Evolutionary conservation across 2,329 filamentous ascomycete genomes (phyloP), one percentile per base, ranked within the genome.

Genomic region (Hymenoscyphus infarciens): DNA sequence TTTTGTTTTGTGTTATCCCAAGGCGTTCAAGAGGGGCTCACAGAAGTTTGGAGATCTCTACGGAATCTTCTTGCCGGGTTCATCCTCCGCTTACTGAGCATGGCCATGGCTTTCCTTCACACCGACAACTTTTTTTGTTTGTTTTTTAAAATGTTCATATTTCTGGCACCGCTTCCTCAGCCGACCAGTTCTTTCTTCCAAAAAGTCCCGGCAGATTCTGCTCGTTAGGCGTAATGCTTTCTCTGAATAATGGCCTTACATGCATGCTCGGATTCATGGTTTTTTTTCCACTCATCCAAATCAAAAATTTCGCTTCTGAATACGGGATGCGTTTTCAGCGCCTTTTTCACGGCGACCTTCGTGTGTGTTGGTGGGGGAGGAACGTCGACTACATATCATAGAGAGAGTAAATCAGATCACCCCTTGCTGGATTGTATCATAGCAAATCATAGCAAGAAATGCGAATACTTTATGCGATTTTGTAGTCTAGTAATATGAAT

Each of bases 1-100:
- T 66, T 69, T 68, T 70, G 63, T 67, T 66, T 64, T 68, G 62
- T 66, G 66, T 61, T 67, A 62, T 67, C 64, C 62, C 70, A 35
- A 61, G 70, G 71, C 71, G 71, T 72, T 74, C 67, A 65, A 70
- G 64, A 68, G 68, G 71, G 68, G 68, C 68, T 69, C 62, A 66
- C 64, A 67, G 67, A 71, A 67, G 67, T 68, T 71, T 71, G 72
- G 70, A 71, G 70, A 73, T 71, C 63, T 71, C 59, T 67, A 63
- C 59, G 61, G 62, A 58, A 69, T 68, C 66, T 65, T 64, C 60
- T 61, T 45, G 59, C 60, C 61, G 60, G 63, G 60, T 63, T 67
- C 61, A 66, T 64, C 64, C 65, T 69, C 64, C 59, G 56, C 56
- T 60, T 45, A 45, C 39, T 29, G 64, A 65, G 63, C 66, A 68